Evolutionary conservation across 2,329 filamentous ascomycete species (phyloP).

Genomic region (Endothia cerciana): DNA sequence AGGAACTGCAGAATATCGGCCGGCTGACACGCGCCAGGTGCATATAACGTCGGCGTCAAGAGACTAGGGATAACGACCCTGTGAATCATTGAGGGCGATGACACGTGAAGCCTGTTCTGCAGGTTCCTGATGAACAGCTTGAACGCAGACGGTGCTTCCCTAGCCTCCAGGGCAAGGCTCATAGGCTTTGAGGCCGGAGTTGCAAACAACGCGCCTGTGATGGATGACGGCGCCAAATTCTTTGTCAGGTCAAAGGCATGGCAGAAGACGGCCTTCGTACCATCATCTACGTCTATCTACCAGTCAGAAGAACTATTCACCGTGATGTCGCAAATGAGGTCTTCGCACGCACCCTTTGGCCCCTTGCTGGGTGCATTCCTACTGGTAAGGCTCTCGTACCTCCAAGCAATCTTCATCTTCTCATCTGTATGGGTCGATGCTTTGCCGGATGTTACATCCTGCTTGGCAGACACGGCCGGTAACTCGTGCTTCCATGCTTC

Average conservation of each 20-base stretch:
- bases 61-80: conserved; percentile 83
- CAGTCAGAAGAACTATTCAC: conserved; percentile 19
- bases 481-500: conserved; percentile 83
- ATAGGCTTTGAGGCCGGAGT: conserved; percentile 54
- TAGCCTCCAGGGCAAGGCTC: conserved; percentile 31
- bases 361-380: conserved; percentile 38
- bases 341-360: conserved; percentile 30
- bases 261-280: conserved; percentile 57
- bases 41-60: conserved; percentile 84
- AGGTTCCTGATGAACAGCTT: conserved; percentile 65
- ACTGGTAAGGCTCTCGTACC: conserved; percentile 82
- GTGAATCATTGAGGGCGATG: conserved; percentile 67
- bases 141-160: conserved; percentile 56
- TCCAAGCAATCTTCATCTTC: conserved; percentile 99
- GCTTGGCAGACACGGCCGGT: conserved; percentile 67
- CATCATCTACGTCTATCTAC: conserved; percentile 29
- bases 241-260: conserved; percentile 75
- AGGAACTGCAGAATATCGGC: conserved; percentile 78
- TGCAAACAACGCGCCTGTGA: conserved; percentile 54
- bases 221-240: conserved; percentile 55
- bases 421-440: conserved; percentile 50
- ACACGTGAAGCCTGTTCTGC: conserved; percentile 57
- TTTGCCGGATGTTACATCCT: conserved; percentile 34
- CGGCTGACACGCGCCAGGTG: conserved; percentile 70
- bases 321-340: conserved; percentile 30